Conservation (phyloP, 345 rosid species). For the Lepidium africanum region DNA sequence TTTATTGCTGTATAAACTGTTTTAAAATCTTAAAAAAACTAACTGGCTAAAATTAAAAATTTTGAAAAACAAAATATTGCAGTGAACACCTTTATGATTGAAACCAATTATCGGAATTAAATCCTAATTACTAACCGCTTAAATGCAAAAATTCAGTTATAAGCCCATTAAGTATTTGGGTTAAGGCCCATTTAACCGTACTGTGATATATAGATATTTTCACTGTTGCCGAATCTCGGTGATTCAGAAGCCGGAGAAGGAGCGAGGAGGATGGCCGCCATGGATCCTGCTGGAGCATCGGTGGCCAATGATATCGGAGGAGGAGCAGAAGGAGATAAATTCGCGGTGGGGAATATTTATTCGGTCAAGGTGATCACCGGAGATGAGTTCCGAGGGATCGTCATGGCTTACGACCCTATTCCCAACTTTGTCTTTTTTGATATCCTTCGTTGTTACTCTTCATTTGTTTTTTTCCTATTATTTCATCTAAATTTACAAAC, state of each 20-base stretch:
- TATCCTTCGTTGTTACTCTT: constrained; percentile 45
- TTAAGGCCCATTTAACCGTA: background rate
- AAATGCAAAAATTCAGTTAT: background rate
- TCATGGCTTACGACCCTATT: constrained; percentile 79
- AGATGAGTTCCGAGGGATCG: constrained; percentile 88
- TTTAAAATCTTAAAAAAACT: too few species aligned
- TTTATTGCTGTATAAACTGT: too few species aligned
- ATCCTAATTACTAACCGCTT: too few species aligned
- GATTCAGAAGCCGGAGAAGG: constrained; percentile 20
- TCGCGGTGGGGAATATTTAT: constrained; percentile 80
- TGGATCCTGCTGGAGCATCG: constrained; percentile 35
- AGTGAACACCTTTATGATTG: too few species aligned
- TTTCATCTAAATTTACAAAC: background rate
- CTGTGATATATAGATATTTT: background rate
- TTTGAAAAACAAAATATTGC: too few species aligned
- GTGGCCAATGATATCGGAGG: constrained; percentile 21
- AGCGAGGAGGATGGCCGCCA: constrained; percentile 26
- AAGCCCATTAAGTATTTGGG: constrained; percentile 2
- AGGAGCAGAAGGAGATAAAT: constrained; percentile 45
- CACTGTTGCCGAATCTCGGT: background rate
- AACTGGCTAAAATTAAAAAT: too few species aligned
- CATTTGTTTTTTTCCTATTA: background rate
- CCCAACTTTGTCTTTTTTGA: constrained; percentile 94
- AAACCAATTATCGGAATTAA: too few species aligned
- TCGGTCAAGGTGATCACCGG: constrained; percentile 78